Base-by-base conservation (phyloP, 306 rosid genomes). In the Spatholobus suberectus region DNA sequence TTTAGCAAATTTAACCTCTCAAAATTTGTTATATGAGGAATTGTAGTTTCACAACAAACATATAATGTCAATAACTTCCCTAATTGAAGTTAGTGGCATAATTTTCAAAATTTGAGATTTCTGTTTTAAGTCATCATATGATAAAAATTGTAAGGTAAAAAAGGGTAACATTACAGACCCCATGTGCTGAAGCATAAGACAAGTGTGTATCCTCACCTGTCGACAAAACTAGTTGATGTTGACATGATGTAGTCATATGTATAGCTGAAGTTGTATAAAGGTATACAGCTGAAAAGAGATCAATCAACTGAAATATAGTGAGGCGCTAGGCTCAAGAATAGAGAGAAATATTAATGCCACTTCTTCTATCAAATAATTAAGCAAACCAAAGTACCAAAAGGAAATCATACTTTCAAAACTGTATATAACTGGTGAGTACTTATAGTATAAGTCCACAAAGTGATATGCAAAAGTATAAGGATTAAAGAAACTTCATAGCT, bases 201-300 rank as follows among this genome's bases (percentile, higher is more conserved):
- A 54, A 32, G 58, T 17, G 66, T 21, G 59, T 67, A 70, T 27
- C 18, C 86, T 88, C 85, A 96, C 99, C 98, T 96, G 93, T 96
- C 99, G 3, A 96, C 99, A 73, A 96, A 96, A 86, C 99, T 96
- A 85, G 87, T 91, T 65, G 95, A 27, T 18, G 97, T 85, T 38
- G 98, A 94, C 95, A 89, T 90, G 88, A 96, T 86, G 84, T 94
- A 96, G 82, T 94, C 97, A 83, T 96, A 94, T 46, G 87, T 89
- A 78, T 91, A 94, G 91, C 92, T 94, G 98, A 96, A 96, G 93
- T 89, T 94, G 95, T 94, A 91, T 41, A 96, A 87, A 73, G 99
- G 98, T 83, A 96, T 86, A 90, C 99, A 96, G 90, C 99, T 96
- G 99, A 87, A 83, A 94, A 85, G 75, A 91, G 57, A 91, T 91